phyloP scores from a whole-genome alignment of 768 basidiomycete genomes.

The Naganishia vaughanmartiniae region DNA sequence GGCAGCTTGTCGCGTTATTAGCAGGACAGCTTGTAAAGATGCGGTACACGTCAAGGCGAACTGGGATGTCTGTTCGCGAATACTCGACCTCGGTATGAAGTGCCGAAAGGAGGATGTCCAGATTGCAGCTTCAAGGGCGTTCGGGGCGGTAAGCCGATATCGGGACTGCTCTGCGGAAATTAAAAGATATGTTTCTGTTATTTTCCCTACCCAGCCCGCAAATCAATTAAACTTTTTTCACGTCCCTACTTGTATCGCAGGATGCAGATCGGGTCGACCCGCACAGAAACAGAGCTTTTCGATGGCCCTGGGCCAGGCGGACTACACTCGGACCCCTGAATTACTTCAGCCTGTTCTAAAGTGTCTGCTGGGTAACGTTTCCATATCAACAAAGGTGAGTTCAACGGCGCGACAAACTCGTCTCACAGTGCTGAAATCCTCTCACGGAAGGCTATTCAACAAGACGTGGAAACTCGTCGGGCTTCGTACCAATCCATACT shows the following conservation, averaged over 20 bases:
- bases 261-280: conserved; percentile 29
- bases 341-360: conserved; percentile 30
- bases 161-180: conserved; percentile 65
- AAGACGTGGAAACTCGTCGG: conserved; percentile 48
- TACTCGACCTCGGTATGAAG: conserved; percentile 71
- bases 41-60: conserved; percentile 55
- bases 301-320: conserved; percentile 39
- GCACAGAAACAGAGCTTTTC: conserved; percentile 41
- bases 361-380: conserved; percentile 37
- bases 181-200: conserved; percentile 64
- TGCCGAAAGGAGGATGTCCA: conserved; percentile 66
- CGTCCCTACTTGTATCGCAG: conserved; percentile 27
- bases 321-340: conserved; percentile 29
- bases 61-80: conserved; percentile 49
- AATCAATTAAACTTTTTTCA: conserved; percentile 7
- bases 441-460: conserved; percentile 27
- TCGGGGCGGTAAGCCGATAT: conserved; percentile 68
- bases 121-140: conserved; percentile 69
- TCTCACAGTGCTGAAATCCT: not conserved
- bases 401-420: not conserved
- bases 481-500: conserved; percentile 22
- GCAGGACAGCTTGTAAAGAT: conserved; percentile 61
- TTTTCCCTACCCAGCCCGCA: conserved; percentile 21
- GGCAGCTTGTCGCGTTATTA: conserved; percentile 70
- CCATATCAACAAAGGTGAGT: conserved; percentile 37